Conservation (phyloP, 169 alveolate species). For the Eimeria sp. region DNA sequence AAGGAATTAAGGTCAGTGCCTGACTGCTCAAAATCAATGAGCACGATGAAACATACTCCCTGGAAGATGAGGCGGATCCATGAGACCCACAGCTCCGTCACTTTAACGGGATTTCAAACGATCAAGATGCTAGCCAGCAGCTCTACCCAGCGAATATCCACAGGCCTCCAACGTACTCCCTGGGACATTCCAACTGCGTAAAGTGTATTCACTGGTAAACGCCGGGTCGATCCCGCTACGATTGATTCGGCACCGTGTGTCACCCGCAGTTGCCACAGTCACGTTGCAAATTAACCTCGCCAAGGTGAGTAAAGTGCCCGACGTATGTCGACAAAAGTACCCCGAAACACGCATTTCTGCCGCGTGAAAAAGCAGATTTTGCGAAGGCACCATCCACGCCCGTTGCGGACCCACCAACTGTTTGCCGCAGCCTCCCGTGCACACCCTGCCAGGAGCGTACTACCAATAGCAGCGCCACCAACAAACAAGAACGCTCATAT, state of each 20-base stretch:
- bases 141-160: neutral
- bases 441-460: neutral
- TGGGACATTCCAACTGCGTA: too few relatives aligned
- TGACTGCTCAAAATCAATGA: neutral
- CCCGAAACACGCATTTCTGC: neutral
- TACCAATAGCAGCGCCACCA: neutral
- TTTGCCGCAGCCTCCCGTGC: too few relatives aligned
- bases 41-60: neutral
- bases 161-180: neutral
- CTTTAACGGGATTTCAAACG: neutral
- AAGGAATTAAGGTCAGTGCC: neutral
- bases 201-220: neutral
- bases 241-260: neutral
- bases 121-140: neutral
- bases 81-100: neutral
- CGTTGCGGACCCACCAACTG: neutral
- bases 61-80: neutral
- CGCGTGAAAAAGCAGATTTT: neutral
- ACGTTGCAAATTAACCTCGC: too few relatives aligned
- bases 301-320: neutral
- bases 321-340: too few relatives aligned
- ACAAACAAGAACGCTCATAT: neutral
- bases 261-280: too few relatives aligned
- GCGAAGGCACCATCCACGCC: neutral
- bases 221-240: neutral